phyloP scores from a whole-genome alignment of 768 basidiomycete genomes.

The Podaxis rugospora region DNA sequence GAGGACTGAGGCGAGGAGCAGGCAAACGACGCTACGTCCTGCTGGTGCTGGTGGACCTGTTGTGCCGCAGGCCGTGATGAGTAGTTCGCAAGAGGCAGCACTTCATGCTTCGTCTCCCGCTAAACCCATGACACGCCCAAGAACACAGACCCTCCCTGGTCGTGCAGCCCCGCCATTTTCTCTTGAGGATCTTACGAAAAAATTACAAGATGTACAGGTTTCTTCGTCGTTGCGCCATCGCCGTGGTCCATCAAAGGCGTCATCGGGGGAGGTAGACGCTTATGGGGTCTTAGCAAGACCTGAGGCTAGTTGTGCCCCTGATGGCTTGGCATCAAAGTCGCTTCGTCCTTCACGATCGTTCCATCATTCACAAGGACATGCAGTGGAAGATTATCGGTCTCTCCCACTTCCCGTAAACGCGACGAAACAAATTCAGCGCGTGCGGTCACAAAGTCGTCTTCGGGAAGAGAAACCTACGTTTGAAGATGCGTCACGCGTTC shows the following conservation, averaged over 20 bases:
- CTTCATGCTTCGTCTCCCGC: constrained; percentile 23
- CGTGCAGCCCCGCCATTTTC: constrained; percentile 34
- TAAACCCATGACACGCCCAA: constrained; percentile 26
- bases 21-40: constrained; percentile 34
- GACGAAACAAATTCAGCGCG: neutral
- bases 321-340: constrained; percentile 13
- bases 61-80: constrained; percentile 13
- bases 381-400: constrained; percentile 27
- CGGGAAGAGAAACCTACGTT: constrained; percentile 8
- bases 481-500: constrained; percentile 6
- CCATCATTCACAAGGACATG: constrained; percentile 40
- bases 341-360: constrained; percentile 59
- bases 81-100: constrained; percentile 36
- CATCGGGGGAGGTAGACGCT: neutral
- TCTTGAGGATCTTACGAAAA: constrained; percentile 54
- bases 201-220: constrained; percentile 49
- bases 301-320: neutral
- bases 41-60: constrained; percentile 19
- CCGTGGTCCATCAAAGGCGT: constrained; percentile 5
- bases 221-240: constrained; percentile 17
- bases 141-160: constrained; percentile 41
- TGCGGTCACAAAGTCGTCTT: constrained; percentile 10
- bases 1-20: constrained; percentile 19
- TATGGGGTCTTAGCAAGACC: neutral
- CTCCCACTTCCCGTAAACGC: constrained; percentile 27